Percentiles rank a stretch among this genome's conserved stretches.
phyloP scores from a whole-genome alignment of 192 early-diverging fungal genomes.

The Pilaira anomala region DNA sequence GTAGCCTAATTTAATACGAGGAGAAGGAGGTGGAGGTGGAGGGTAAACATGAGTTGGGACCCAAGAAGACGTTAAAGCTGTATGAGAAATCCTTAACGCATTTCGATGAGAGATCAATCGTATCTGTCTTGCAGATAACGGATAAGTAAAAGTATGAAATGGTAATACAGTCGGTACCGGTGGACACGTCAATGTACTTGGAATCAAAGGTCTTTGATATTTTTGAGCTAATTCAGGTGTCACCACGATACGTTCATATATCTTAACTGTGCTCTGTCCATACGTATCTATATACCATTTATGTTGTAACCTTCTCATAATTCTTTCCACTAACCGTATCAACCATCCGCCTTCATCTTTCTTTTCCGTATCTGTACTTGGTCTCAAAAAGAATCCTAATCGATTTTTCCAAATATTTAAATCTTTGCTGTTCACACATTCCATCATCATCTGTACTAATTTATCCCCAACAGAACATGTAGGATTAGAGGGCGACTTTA shows the following conservation, averaged over 20 bases:
- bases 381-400: slow-evolving; percentile 3
- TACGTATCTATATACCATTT: slow-evolving; percentile 60
- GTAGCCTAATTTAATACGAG: slow-evolving; percentile 79
- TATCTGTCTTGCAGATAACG: slow-evolving; percentile 78
- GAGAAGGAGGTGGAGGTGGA: slow-evolving; percentile 66
- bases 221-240: slow-evolving; percentile 1
- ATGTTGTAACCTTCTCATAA: slow-evolving; percentile 57
- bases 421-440: neutral
- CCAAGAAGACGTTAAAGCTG: slow-evolving; percentile 60
- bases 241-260: neutral
- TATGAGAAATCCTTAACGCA: slow-evolving; percentile 75
- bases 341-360: slow-evolving; percentile 75
- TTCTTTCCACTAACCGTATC: slow-evolving; percentile 60
- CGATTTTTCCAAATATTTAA: neutral
- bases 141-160: slow-evolving; percentile 94
- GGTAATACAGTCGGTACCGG: slow-evolving; percentile 84
- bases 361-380: neutral
- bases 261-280: slow-evolving; percentile 1
- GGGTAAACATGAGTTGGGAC: slow-evolving; percentile 67
- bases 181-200: slow-evolving; percentile 45
- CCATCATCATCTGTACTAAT: slow-evolving; percentile 1
- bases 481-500: slow-evolving; percentile 31
- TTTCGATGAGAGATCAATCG: slow-evolving; percentile 85
- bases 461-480: slow-evolving; percentile 14
- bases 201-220: slow-evolving; percentile 17